Conservation (phyloP, 352 stramenopile species). For the Pythium sp. region DNA sequence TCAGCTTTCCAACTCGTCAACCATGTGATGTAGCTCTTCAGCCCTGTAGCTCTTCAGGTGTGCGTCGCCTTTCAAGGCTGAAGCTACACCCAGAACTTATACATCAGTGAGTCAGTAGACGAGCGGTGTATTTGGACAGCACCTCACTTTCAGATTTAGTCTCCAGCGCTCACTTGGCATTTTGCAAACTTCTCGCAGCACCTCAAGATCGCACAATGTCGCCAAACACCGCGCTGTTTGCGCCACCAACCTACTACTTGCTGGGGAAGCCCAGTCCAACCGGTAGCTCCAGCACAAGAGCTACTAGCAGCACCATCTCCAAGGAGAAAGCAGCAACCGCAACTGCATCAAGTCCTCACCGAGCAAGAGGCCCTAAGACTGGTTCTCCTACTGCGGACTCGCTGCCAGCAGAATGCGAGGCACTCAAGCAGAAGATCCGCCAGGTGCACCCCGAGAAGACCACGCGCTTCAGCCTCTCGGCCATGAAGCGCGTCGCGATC, state of each 20-base stretch:
- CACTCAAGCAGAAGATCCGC: conserved; percentile 60
- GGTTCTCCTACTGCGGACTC: conserved; percentile 16
- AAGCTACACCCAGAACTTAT: too few species aligned
- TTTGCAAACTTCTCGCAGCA: too few species aligned
- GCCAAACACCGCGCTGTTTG: background rate
- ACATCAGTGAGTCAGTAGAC: background rate
- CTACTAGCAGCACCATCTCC: background rate
- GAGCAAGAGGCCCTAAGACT: background rate
- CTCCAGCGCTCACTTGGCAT: background rate
- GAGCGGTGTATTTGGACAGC: background rate
- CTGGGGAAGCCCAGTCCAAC: background rate
- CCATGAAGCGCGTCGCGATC: conserved; percentile 56
- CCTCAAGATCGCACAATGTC: background rate
- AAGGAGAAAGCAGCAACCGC: background rate
- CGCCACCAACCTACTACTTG: background rate
- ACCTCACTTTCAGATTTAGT: background rate
- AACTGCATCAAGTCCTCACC: too few species aligned
- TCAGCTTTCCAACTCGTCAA: too few species aligned
- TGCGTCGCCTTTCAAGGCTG: too few species aligned
- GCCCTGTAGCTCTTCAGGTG: too few species aligned
- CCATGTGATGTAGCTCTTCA: too few species aligned
- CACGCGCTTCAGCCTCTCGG: conserved; percentile 51
- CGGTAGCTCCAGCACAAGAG: background rate
- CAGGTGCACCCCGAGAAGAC: conserved; percentile 36
- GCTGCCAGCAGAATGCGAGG: conserved; percentile 39